These are phyloP conservation scores for Diaporthe caulivora DNA, from an alignment of 2,329 filamentous ascomycete genomes.

Conservation along the genomic window DNA sequence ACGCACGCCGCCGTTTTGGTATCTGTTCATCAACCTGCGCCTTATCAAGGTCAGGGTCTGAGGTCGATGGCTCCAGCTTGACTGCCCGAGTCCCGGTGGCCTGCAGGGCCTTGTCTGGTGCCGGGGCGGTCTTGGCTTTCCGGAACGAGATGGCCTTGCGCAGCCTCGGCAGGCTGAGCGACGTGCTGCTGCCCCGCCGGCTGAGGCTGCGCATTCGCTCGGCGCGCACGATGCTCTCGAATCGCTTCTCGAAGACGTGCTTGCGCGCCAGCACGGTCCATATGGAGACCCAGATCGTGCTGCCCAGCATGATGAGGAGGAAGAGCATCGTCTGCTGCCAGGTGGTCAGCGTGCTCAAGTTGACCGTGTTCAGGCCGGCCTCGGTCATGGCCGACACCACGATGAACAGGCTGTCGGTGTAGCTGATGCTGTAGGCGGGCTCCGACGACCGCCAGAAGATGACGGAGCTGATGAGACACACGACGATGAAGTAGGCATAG, in stretches of 20 bases:
- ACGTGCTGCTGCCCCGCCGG: conserved; percentile 40
- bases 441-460: conserved; percentile 72
- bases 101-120: background rate
- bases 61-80: background rate
- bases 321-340: conserved; percentile 78
- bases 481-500: conserved; percentile 74
- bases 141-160: conserved; percentile 12
- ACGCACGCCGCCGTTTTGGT: conserved; percentile 6
- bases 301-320: conserved; percentile 74
- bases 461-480: conserved; percentile 66
- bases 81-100: conserved; percentile 15
- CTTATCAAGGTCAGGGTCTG: background rate
- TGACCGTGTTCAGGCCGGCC: conserved; percentile 76
- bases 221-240: conserved; percentile 63
- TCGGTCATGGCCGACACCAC: conserved; percentile 75
- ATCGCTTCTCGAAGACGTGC: conserved; percentile 71
- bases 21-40: background rate
- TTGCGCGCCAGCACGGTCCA: conserved; percentile 73
- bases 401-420: conserved; percentile 76
- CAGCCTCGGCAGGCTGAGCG: conserved; percentile 5
- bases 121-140: conserved; percentile 30
- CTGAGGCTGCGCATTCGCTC: conserved; percentile 44
- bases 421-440: conserved; percentile 64
- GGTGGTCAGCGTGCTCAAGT: conserved; percentile 72
- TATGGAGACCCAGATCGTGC: conserved; percentile 75